A percentile compares a stretch with the other conserved stretches of the same genome.
Conservation (phyloP, 345 rosid species). For the Zanthoxylum bungeanum region DNA sequence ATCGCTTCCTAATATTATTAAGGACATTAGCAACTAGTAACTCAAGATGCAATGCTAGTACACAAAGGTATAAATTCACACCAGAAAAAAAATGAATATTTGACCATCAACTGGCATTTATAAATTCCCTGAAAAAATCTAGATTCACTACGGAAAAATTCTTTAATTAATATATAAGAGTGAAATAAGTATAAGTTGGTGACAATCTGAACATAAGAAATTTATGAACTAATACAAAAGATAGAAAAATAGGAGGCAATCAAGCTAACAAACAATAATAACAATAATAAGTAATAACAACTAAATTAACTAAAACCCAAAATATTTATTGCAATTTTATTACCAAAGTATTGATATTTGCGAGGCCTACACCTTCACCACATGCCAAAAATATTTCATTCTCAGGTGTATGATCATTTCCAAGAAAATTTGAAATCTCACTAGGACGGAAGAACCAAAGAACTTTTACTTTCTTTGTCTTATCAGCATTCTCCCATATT, state of each 20-base stretch:
- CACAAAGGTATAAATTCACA: background rate
- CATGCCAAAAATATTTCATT: constrained; percentile 85
- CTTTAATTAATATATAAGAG: background rate
- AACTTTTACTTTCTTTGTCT: constrained; percentile 54
- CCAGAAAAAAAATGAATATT: background rate
- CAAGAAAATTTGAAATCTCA: constrained; percentile 53
- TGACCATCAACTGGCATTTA: background rate
- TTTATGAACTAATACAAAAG: background rate
- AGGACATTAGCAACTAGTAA: background rate
- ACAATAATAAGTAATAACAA: background rate
- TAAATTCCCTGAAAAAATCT: background rate
- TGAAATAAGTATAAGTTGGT: background rate
- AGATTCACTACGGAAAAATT: background rate
- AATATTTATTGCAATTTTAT: constrained; percentile 16
- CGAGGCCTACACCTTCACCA: constrained; percentile 75
- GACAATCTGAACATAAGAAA: background rate
- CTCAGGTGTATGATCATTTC: constrained; percentile 25
- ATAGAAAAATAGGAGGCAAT: background rate
- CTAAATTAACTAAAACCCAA: background rate
- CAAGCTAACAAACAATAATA: background rate
- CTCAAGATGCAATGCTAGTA: background rate
- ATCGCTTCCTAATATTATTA: constrained; percentile 62
- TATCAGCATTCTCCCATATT: constrained; percentile 62
- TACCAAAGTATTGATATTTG: constrained; percentile 78
- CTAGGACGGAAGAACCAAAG: constrained; percentile 77